Base-by-base conservation (phyloP, 164 flowering plant genomes). In the Magnolia changhungtana region DNA sequence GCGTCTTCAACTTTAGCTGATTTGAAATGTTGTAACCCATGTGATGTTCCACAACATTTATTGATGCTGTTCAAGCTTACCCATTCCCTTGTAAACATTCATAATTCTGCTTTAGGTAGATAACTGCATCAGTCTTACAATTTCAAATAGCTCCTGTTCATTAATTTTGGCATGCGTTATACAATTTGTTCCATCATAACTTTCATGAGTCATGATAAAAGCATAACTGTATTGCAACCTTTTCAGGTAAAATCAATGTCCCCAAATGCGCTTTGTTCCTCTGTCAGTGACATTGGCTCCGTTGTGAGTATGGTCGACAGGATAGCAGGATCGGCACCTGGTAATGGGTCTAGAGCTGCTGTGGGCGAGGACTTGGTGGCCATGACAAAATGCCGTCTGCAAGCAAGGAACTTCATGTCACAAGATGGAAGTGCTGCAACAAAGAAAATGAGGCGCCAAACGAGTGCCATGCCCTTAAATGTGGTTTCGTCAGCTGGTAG, bases 311-410 rank as follows among this genome's bases (percentile, higher is more conserved):
- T 94, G 97, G 80, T 82, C 49, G 98, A 96, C 80, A 82, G 93
- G 77, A 90, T 91, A 69, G 98, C 96, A 27, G 98, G 95, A 63
- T 87, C 98, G 21, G 96, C 97, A 14, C 98, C 98, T 27, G 98
- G 93, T 16, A 92, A 90, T 86, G 99, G 98, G 51, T 92, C 98
- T 71, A 89, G 91, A 80, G 96, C 97, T 81, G 91, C 97, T n/a
- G 95, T 92, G 76, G 96, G 99, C 76, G 98, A 94, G 84, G 98
- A 94, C 87, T 82, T 94, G 85, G 97, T 88, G 81, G 97, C 97
- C 59, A 89, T 90, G 92, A 92, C 96, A n/a, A 92, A 89, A 78
- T 92, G 93, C 76, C 93, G 97, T 70, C 78, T 91, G 72, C 99
- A 92, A 81, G 95, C 94, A 52, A 88, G 92, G 85, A 90, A 87